Evolutionary conservation across 805 yeast genomes (phyloP).

Genomic region (Candida palmyrensis): DNA sequence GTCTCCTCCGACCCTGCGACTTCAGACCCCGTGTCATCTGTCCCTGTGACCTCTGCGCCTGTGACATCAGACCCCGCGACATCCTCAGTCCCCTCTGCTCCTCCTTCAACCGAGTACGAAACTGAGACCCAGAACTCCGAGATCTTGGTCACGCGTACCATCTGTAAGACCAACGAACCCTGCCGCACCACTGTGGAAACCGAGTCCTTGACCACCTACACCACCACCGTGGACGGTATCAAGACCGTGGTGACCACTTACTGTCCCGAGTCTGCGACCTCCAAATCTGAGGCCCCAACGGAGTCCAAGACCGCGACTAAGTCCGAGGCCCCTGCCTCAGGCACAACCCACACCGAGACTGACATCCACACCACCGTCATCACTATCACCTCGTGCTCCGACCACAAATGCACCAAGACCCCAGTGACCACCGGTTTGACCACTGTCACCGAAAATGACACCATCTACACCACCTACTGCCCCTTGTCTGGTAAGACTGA

Average conservation of each 20-base stretch:
- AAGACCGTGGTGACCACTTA: slow-evolving; percentile 35
- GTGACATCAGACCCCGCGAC: slow-evolving; percentile 2
- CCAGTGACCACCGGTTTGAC: slow-evolving; percentile 29
- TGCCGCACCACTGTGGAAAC: slow-evolving; percentile 11
- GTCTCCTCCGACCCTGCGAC: slow-evolving; percentile 1
- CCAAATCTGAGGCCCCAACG: slow-evolving; percentile 7
- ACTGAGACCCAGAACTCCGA: background rate
- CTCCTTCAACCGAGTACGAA: background rate
- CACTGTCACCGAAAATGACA: slow-evolving; percentile 7
- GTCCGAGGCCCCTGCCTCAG: slow-evolving; percentile 5
- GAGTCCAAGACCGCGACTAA: slow-evolving; percentile 6
- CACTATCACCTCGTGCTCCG: slow-evolving; percentile 35
- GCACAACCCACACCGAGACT: slow-evolving; percentile 12
- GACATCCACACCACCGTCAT: slow-evolving; percentile 20
- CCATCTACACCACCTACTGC: slow-evolving; percentile 18
- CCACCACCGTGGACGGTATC: slow-evolving; percentile 28
- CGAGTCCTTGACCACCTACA: slow-evolving; percentile 19
- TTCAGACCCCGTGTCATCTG: slow-evolving; percentile 3
- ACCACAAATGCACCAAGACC: slow-evolving; percentile 22
- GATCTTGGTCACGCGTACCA: background rate
- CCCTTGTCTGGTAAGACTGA: too few relatives aligned
- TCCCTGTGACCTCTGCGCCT: background rate
- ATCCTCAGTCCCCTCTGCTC: slow-evolving; percentile 2
- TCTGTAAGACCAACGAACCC: background rate
- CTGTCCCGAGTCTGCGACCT: slow-evolving; percentile 20